phyloP scores from a whole-genome alignment of 768 basidiomycete genomes.

The Boletus edulis region DNA sequence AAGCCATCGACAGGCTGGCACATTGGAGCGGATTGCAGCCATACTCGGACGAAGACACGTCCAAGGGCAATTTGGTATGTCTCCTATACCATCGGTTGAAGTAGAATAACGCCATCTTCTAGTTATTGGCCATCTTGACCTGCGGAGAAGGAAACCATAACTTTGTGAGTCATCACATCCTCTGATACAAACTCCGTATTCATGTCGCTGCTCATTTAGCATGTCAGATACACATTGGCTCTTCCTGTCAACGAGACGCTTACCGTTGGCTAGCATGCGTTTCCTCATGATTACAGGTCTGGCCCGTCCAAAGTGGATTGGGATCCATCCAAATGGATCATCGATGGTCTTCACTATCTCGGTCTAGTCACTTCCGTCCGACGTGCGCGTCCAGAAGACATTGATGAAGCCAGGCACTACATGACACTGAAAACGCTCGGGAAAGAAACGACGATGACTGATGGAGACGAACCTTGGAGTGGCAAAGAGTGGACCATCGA shows the following conservation, averaged over 20 bases:
- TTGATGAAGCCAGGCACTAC: constrained; percentile 5
- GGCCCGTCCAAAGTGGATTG: constrained; percentile 10
- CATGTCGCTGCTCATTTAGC: background rate
- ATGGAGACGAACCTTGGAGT: background rate
- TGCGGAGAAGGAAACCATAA: constrained; percentile 14
- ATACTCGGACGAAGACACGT: constrained; percentile 13
- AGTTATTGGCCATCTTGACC: constrained; percentile 12
- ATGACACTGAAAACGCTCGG: constrained; percentile 6
- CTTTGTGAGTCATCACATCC: background rate
- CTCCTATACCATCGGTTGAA: background rate
- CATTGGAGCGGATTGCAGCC: constrained; percentile 12
- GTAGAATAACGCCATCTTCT: background rate
- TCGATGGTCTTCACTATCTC: constrained; percentile 1
- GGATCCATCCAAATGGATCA: constrained; percentile 16
- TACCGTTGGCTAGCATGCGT: constrained; percentile 6
- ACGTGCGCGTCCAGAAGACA: constrained; percentile 4
- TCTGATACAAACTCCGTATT: background rate
- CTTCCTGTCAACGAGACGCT: background rate
- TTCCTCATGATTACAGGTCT: constrained; percentile 14
- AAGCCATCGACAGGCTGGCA: background rate
- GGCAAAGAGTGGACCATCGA: constrained; percentile 7
- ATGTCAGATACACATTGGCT: constrained; percentile 3
- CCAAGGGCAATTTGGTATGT: constrained; percentile 9
- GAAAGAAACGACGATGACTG: background rate
- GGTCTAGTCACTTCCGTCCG: constrained; percentile 8